Conservation (phyloP, 176 grass and related monocot genomes). For the Aegilops speltoides region DNA sequence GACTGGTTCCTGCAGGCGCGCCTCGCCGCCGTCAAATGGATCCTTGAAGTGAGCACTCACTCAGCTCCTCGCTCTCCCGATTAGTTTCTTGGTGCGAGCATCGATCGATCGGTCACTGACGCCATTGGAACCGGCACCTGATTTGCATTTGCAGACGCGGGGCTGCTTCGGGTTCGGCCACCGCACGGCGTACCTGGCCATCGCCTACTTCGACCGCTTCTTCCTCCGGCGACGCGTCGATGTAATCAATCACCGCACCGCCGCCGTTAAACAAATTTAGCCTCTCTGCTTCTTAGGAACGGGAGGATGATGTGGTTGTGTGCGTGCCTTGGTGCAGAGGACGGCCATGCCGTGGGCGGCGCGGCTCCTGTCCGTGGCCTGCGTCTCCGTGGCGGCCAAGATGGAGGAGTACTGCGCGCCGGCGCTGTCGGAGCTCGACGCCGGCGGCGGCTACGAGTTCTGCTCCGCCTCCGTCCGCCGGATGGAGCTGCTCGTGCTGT, state of each 20-base stretch:
- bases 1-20: constrained; percentile 64
- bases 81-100: constrained; percentile 3
- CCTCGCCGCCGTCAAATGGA: constrained; percentile 68
- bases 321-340: constrained; percentile 42
- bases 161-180: constrained; percentile 69
- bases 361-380: constrained; percentile 75
- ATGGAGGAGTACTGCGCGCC: constrained; percentile 84
- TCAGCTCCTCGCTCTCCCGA: not conserved
- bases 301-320: constrained; percentile 4
- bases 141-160: constrained; percentile 50
- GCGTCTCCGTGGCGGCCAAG: constrained; percentile 87
- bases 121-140: constrained; percentile 22
- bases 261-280: not conserved
- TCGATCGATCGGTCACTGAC: not conserved
- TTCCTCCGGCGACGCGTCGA: constrained; percentile 73
- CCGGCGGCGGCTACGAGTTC: constrained; percentile 55
- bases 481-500: constrained; percentile 93
- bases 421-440: constrained; percentile 66
- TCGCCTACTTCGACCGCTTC: constrained; percentile 90
- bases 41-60: constrained; percentile 58
- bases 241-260: constrained; percentile 49
- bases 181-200: constrained; percentile 82
- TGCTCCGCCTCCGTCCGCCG: constrained; percentile 50
- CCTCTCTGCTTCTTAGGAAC: constrained; percentile 18
- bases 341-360: constrained; percentile 70